These are phyloP conservation scores for Labyrinthula sp. DNA, from an alignment of 352 stramenopile genomes.

Conservation along the genomic window DNA sequence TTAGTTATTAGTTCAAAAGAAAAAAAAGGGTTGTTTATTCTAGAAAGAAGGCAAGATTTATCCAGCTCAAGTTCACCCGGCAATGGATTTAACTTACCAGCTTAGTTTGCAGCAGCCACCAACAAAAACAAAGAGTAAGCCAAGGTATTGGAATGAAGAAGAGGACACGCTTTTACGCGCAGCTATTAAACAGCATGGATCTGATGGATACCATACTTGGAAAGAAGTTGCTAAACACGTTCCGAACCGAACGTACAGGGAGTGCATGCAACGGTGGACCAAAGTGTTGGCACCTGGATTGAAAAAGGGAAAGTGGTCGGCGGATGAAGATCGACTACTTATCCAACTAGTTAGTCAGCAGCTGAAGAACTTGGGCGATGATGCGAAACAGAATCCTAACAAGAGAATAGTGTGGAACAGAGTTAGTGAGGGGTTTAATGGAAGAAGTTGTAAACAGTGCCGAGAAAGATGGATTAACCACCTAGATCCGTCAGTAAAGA, in stretches of 20 bases:
- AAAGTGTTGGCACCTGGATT: conserved; percentile 61
- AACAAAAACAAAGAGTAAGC: no score
- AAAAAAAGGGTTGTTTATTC: no score
- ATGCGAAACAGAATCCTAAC: no score
- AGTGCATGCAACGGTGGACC: conserved; percentile 66
- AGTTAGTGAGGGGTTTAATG: no score
- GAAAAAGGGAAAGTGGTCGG: conserved; percentile 63
- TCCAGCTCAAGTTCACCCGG: no score
- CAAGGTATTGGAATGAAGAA: conserved; percentile 49
- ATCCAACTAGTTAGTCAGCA: conserved; percentile 51
- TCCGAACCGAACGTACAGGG: conserved; percentile 58
- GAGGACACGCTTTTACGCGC: conserved; percentile 57
- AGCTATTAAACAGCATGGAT: conserved; percentile 55
- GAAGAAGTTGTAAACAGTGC: conserved; percentile 49
- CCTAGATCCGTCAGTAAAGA: conserved; percentile 58
- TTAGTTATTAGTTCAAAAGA: no score
- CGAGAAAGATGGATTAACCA: conserved; percentile 67
- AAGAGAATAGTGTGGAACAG: no score
- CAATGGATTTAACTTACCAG: no score
- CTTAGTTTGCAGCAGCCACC: no score
- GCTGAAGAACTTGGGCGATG: conserved; percentile 54
- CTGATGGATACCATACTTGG: conserved; percentile 74
- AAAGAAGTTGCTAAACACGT: conserved; percentile 64
- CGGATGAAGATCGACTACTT: conserved; percentile 56
- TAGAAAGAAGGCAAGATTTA: no score